phyloP scores from a whole-genome alignment of 257 asterid species.

The Solanum pinnatisectum region DNA sequence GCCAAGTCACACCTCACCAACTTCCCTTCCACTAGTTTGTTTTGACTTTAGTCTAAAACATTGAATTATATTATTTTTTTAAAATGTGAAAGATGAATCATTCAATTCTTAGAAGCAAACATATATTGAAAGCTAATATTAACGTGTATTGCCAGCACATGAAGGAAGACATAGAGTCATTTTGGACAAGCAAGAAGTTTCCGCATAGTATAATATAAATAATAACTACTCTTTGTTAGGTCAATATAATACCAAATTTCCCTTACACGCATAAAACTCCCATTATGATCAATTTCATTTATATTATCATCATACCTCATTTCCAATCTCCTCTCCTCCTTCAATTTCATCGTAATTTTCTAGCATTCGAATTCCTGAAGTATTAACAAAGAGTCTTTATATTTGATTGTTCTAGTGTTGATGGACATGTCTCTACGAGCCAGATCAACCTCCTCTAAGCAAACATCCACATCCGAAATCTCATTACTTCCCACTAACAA shows the following conservation, averaged over 20 bases:
- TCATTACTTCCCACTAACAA: background rate
- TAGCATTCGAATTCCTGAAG: background rate
- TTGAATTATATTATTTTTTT: background rate
- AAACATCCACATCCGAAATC: background rate
- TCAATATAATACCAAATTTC: background rate
- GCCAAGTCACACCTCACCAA: background rate
- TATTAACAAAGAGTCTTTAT: background rate
- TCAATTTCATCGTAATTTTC: background rate
- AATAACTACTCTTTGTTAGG: background rate
- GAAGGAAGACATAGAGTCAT: background rate
- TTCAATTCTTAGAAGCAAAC: background rate
- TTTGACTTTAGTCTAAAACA: background rate
- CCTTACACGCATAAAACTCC: background rate
- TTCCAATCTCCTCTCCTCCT: background rate
- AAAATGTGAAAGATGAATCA: background rate
- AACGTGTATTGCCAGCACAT: background rate
- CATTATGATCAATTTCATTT: background rate
- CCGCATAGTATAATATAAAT: background rate
- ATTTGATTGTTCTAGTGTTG: background rate
- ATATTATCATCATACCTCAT: background rate
- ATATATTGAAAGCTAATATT: background rate
- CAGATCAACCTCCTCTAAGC: background rate
- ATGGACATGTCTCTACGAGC: conserved; percentile 1
- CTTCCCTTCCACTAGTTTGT: background rate
- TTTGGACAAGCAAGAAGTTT: background rate